These are phyloP conservation scores for Colletotrichum graminicola DNA, from an alignment of 2,329 filamentous ascomycete species.

Conservation along the genomic window DNA sequence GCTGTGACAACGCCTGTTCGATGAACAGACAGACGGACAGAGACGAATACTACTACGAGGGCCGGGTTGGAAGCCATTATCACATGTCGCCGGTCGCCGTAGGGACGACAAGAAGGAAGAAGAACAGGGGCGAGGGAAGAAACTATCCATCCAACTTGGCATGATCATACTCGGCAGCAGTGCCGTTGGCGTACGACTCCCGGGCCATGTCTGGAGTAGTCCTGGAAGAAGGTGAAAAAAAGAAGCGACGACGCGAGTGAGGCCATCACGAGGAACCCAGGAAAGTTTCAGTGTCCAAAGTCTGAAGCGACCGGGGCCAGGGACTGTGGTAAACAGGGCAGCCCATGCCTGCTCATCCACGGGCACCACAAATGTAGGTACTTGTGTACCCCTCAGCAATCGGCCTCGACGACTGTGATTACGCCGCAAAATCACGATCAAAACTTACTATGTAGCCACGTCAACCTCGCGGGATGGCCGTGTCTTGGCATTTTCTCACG, in stretches of 20 bases:
- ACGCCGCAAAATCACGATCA: neutral
- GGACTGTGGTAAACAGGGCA: conserved; percentile 1
- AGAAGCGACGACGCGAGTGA: conserved; percentile 38
- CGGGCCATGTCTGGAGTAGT: conserved; percentile 16
- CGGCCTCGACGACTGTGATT: neutral
- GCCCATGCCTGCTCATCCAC: conserved; percentile 19
- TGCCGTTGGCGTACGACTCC: neutral
- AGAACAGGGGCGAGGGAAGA: neutral
- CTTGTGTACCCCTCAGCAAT: neutral
- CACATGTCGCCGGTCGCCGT: neutral
- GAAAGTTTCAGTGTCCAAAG: conserved; percentile 39
- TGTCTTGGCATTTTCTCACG: conserved; percentile 22
- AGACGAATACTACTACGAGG: neutral
- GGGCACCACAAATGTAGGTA: conserved; percentile 6
- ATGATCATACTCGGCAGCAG: neutral
- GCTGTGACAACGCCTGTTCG: conserved; percentile 12
- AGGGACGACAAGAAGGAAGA: neutral
- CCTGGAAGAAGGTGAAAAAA: conserved; percentile 18
- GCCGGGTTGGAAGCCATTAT: too few relatives aligned
- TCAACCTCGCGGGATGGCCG: conserved; percentile 18
- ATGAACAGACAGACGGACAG: neutral
- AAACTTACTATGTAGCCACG: conserved; percentile 8
- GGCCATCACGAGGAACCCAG: conserved; percentile 36
- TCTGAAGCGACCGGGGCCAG: conserved; percentile 38
- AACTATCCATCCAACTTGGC: conserved; percentile 1